Evolutionary conservation across 1,284 basidiomycete species (phyloP).

Genomic region (Apiotrichum akiyoshidainum): DNA sequence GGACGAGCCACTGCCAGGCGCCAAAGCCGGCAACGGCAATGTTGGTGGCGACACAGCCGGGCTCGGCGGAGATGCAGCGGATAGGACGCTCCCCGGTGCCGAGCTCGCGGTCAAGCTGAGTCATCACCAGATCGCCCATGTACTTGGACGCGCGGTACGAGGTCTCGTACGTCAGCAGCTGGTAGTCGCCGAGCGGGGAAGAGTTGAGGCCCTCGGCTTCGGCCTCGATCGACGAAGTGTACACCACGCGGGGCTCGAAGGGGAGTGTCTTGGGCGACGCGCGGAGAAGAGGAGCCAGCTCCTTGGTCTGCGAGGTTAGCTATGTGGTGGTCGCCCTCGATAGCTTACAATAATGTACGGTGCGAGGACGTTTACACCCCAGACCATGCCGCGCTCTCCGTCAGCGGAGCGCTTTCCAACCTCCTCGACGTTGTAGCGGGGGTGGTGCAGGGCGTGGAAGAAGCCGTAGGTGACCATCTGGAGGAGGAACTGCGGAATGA

Average conservation of each 20-base stretch:
- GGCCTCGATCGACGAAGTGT: conserved; percentile 74
- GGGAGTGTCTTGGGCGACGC: conserved; percentile 40
- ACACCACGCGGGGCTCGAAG: conserved; percentile 64
- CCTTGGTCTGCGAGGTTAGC: conserved; percentile 32
- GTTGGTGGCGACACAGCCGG: conserved; percentile 69
- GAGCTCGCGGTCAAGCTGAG: conserved; percentile 57
- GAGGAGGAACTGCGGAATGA: conserved; percentile 56
- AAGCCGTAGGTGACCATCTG: conserved; percentile 56
- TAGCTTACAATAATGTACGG: conserved; percentile 74
- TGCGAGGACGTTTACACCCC: conserved; percentile 81
- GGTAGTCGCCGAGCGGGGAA: conserved; percentile 61
- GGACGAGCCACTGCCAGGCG: conserved; percentile 53
- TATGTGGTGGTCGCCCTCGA: no score
- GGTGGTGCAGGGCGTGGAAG: conserved; percentile 57
- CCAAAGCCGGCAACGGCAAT: conserved; percentile 53
- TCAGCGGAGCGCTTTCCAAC: conserved; percentile 60
- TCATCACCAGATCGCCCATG: conserved; percentile 69
- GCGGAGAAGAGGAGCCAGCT: conserved; percentile 43
- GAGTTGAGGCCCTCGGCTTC: conserved; percentile 57
- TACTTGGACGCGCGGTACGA: conserved; percentile 77
- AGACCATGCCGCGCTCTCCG: conserved; percentile 74
- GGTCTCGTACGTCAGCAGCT: conserved; percentile 60
- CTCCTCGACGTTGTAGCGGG: conserved; percentile 62
- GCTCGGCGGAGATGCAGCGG: conserved; percentile 67
- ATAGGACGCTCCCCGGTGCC: conserved; percentile 47